Percentiles rank a stretch among this genome's conserved stretches.
Conservation (phyloP, 2,329 filamentous ascomycete genomes). For the Paraphoma sp. region DNA sequence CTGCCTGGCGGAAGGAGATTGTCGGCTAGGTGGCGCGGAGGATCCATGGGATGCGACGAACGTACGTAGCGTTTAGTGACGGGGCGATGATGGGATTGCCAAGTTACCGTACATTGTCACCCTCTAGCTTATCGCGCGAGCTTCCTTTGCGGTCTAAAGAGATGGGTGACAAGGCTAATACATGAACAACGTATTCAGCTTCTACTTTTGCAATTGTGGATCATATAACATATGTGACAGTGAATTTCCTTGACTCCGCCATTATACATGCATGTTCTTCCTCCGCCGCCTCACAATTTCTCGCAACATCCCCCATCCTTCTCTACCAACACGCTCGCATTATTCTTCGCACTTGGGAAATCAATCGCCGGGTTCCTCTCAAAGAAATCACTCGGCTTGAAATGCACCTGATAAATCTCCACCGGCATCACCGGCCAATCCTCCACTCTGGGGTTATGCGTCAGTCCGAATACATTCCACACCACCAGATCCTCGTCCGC, state of each 20-base stretch:
- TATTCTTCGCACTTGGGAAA: conserved; percentile 52
- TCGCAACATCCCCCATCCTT: conserved; percentile 31
- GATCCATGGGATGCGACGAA: no score
- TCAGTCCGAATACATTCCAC: conserved; percentile 59
- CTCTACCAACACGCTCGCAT: conserved; percentile 34
- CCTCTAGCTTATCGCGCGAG: no score
- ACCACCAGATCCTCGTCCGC: conserved; percentile 57
- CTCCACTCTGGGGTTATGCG: conserved; percentile 58
- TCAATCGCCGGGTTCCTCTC: conserved; percentile 60
- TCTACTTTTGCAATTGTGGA: no score
- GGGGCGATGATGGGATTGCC: no score
- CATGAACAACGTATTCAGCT: no score
- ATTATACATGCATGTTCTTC: not conserved
- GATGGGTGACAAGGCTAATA: no score
- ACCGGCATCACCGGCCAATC: conserved; percentile 60
- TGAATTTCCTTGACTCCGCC: no score
- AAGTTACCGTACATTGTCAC: no score
- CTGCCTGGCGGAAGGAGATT: conserved; percentile 31
- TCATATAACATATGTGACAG: no score
- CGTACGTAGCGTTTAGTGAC: no score
- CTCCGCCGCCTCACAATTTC: conserved; percentile 16
- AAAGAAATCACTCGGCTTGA: conserved; percentile 63
- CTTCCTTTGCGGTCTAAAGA: no score
- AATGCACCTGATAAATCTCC: conserved; percentile 56
- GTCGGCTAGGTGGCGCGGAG: not conserved